phyloP scores from a whole-genome alignment of 2,329 filamentous ascomycete genomes.

The Apiospora saccharicola region DNA sequence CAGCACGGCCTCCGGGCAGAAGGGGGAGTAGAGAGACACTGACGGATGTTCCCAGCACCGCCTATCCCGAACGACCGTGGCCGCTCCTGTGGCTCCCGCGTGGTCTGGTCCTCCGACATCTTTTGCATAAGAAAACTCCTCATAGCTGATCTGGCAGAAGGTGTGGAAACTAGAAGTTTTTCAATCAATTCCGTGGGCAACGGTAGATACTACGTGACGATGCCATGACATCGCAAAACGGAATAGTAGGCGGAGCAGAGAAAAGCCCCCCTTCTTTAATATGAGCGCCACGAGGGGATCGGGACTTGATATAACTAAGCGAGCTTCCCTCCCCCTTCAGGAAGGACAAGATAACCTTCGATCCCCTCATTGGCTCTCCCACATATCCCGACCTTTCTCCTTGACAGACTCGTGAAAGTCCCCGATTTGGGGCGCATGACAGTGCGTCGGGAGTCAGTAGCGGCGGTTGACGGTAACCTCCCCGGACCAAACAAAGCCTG shows the following conservation, averaged over 20 bases:
- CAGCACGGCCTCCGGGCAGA: neutral
- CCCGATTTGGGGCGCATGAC: neutral
- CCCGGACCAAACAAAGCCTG: conserved; percentile 14
- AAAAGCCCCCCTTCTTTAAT: neutral
- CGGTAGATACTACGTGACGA: neutral
- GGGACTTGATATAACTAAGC: neutral
- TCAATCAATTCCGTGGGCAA: neutral
- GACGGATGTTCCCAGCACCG: conserved; percentile 22
- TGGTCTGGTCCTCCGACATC: neutral
- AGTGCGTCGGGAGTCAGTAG: neutral
- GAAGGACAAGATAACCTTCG: neutral
- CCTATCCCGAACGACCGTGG: conserved; percentile 17
- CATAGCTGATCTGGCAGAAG: neutral
- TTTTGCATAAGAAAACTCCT: neutral
- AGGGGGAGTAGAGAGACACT: neutral
- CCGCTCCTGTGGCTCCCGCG: neutral
- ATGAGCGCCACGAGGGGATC: neutral
- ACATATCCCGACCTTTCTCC: neutral
- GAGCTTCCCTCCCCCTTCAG: neutral
- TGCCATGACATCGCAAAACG: neutral
- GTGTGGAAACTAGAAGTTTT: neutral
- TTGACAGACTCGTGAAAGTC: neutral
- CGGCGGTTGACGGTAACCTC: neutral
- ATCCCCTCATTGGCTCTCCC: neutral
- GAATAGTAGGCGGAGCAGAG: neutral